Evolutionary conservation across 345 rosid genomes (phyloP).

Genomic region (Brassica rapa): DNA sequence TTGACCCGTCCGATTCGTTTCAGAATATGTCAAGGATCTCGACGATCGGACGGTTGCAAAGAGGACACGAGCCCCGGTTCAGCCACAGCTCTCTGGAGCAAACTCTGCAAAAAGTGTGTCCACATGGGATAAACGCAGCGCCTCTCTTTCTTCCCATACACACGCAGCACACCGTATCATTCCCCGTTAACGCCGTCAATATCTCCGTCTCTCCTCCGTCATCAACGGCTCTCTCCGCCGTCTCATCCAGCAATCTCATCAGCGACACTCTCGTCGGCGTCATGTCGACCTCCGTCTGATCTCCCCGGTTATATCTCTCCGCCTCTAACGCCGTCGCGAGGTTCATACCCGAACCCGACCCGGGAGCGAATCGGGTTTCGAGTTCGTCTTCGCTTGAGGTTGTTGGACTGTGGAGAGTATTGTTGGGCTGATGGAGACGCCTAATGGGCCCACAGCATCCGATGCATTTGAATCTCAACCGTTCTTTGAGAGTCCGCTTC

Average conservation of each 20-base stretch:
- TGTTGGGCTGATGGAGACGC: slow-evolving; percentile 50
- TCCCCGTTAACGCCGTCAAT: slow-evolving; percentile 39
- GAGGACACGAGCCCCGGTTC: slow-evolving; percentile 74
- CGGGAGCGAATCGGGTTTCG: slow-evolving; percentile 19
- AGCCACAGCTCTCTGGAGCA: slow-evolving; percentile 74
- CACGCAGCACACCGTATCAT: slow-evolving; percentile 75
- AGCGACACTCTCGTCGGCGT: slow-evolving; percentile 68
- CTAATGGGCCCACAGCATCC: slow-evolving; percentile 75
- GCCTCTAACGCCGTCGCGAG: slow-evolving; percentile 93
- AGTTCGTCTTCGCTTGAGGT: slow-evolving; percentile 38
- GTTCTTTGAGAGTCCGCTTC: slow-evolving; percentile 58
- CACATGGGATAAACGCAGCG: slow-evolving; percentile 84
- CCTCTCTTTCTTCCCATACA: slow-evolving; percentile 71
- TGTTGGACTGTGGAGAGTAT: slow-evolving; percentile 34
- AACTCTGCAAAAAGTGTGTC: slow-evolving; percentile 77
- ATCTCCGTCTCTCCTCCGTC: slow-evolving; percentile 26
- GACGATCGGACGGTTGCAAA: slow-evolving; percentile 67
- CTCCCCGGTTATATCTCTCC: slow-evolving; percentile 61
- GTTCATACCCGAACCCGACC: slow-evolving; percentile 59
- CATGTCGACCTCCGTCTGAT: slow-evolving; percentile 4
- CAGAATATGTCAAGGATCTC: slow-evolving; percentile 70
- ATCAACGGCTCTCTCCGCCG: slow-evolving; percentile 47
- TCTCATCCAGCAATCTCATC: slow-evolving; percentile 77
- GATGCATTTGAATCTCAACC: slow-evolving; percentile 61
- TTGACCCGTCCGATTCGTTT: slow-evolving; percentile 25